Evolutionary conservation across 176 grass and related monocot genomes (phyloP).

Genomic region (Bromus sterilis): DNA sequence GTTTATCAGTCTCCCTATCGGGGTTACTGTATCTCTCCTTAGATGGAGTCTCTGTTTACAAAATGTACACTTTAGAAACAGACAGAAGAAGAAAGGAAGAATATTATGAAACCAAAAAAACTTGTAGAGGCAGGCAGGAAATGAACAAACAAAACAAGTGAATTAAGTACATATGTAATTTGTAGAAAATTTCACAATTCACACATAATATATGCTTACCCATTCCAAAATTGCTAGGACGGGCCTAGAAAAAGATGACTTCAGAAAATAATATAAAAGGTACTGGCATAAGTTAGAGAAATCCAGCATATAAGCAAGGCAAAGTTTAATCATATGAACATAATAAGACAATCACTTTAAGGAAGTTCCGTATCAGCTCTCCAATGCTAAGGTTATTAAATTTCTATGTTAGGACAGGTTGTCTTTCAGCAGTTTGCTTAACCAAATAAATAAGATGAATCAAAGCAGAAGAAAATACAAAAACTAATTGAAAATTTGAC

Average conservation of each 20-base stretch:
- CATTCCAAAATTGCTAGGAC: not conserved
- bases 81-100: not conserved
- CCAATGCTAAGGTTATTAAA: not conserved
- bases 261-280: not conserved
- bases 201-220: not conserved
- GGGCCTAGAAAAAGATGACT: not conserved
- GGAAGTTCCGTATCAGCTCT: not conserved
- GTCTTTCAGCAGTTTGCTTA: not conserved
- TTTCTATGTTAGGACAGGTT: not conserved
- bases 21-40: constrained; percentile 48
- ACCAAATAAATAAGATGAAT: not conserved
- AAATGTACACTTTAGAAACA: constrained; percentile 15
- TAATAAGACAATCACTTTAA: not conserved
- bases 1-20: constrained; percentile 49
- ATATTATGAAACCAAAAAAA: not conserved
- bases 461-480: not conserved
- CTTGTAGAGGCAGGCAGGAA: not conserved
- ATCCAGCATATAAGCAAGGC: not conserved
- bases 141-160: not conserved
- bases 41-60: constrained; percentile 33
- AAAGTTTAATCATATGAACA: not conserved
- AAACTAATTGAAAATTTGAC: not conserved
- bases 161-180: not conserved
- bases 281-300: not conserved
- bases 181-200: not conserved